Evolutionary conservation across 2,329 filamentous ascomycete genomes (phyloP).

Genomic region (Apiospora arundinis): DNA sequence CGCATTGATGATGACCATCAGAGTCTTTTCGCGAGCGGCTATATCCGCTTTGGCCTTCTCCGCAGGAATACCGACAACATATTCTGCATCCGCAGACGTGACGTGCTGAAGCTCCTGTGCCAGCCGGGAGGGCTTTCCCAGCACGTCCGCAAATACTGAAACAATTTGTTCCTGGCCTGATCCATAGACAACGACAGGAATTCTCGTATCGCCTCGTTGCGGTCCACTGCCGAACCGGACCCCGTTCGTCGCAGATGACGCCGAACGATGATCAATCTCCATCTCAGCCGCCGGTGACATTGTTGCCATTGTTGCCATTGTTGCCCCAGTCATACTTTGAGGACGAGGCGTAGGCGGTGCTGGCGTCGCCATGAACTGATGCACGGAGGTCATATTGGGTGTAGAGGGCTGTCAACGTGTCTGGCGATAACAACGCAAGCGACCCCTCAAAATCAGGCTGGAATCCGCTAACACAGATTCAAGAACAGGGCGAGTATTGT

Average conservation of each 20-base stretch:
- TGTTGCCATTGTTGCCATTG: constrained; percentile 26
- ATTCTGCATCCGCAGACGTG: constrained; percentile 60
- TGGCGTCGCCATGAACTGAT: constrained; percentile 51
- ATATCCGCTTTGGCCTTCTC: constrained; percentile 64
- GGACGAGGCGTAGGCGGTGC: constrained; percentile 55
- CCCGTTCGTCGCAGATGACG: constrained; percentile 38
- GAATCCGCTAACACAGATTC: not conserved
- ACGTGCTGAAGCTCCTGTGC: constrained; percentile 62
- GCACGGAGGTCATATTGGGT: constrained; percentile 48
- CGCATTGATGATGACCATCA: constrained; percentile 75
- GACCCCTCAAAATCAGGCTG: not conserved
- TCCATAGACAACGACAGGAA: constrained; percentile 72
- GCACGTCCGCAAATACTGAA: constrained; percentile 76
- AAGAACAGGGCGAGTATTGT: not conserved
- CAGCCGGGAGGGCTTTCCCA: constrained; percentile 74
- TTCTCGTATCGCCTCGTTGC: constrained; percentile 61
- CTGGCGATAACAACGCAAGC: not conserved
- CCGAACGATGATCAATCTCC: constrained; percentile 34
- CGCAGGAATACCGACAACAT: constrained; percentile 71
- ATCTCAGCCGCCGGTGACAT: constrained; percentile 31
- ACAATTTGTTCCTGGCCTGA: constrained; percentile 76
- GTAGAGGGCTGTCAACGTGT: not conserved
- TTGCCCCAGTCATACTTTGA: constrained; percentile 40
- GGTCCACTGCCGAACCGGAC: constrained; percentile 53
- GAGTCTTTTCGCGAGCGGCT: constrained; percentile 59